phyloP scores from a whole-genome alignment of 2,329 filamentous ascomycete genomes.

The Fusarium mundagurra region DNA sequence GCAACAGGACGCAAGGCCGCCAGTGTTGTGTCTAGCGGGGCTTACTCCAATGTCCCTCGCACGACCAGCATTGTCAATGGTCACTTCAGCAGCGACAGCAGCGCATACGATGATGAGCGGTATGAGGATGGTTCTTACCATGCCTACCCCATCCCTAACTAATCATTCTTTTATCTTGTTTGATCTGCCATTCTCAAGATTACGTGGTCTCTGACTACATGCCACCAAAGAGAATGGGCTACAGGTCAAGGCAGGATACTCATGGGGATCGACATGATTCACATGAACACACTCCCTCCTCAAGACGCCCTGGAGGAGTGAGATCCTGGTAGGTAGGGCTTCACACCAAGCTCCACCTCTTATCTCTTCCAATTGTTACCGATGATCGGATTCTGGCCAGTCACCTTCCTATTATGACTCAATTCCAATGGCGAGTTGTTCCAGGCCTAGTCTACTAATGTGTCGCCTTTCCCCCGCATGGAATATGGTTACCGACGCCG shows the following conservation, averaged over 20 bases:
- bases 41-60: conserved; percentile 46
- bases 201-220: not conserved
- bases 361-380: conserved; percentile 25
- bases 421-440: conserved; percentile 24
- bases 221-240: not conserved
- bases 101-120: conserved; percentile 44
- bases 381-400: conserved; percentile 28
- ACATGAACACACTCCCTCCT: conserved; percentile 12
- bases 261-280: conserved; percentile 5
- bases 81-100: conserved; percentile 46
- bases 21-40: conserved; percentile 36
- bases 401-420: conserved; percentile 30
- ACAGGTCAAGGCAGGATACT: conserved; percentile 18
- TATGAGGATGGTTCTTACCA: conserved; percentile 51
- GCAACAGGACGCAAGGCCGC: conserved; percentile 42
- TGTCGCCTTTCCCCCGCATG: conserved; percentile 35
- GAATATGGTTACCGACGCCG: conserved; percentile 12
- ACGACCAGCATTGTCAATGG: conserved; percentile 41
- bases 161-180: conserved; percentile 24
- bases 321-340: conserved; percentile 33
- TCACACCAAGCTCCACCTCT: conserved; percentile 28
- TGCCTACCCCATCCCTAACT: conserved; percentile 47
- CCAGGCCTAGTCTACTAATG: conserved; percentile 21
- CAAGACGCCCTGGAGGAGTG: conserved; percentile 6
- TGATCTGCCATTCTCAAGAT: conserved; percentile 11